Percentiles rank a stretch among this genome's conserved stretches.
Conservation (phyloP, 2,329 filamentous ascomycete genomes). For the Sclerotinia nivalis region DNA sequence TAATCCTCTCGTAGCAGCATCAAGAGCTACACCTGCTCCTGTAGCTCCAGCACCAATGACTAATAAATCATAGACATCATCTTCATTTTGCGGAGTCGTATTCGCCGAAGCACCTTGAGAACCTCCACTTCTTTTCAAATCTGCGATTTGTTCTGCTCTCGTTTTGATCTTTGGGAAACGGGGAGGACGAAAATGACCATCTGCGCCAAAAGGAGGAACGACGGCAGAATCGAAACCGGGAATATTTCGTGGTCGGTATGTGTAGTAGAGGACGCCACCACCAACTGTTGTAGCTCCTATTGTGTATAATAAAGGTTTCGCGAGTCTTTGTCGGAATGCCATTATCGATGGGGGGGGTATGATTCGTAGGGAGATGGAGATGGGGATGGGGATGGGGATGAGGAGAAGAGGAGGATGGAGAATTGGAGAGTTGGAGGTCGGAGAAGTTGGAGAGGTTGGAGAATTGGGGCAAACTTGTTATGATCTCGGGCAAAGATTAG, state of each 20-base stretch:
- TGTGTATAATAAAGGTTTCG: conserved; percentile 53
- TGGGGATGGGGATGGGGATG: conserved; percentile 18
- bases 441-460: neutral
- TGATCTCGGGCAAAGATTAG: neutral
- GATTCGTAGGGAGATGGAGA: conserved; percentile 17
- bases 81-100: conserved; percentile 40
- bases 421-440: neutral
- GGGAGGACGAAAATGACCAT: conserved; percentile 62
- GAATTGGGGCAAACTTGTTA: neutral
- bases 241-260: conserved; percentile 70
- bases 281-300: conserved; percentile 49
- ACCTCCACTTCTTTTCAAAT: conserved; percentile 51
- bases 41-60: conserved; percentile 72
- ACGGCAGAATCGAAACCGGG: conserved; percentile 67
- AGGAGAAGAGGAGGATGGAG: conserved; percentile 24
- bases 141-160: conserved; percentile 52
- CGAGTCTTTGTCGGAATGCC: conserved; percentile 45
- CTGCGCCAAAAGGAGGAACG: conserved; percentile 69
- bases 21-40: conserved; percentile 69
- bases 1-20: conserved; percentile 69
- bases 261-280: conserved; percentile 52
- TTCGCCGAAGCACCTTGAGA: conserved; percentile 46
- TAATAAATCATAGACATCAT: conserved; percentile 64
- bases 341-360: conserved; percentile 34
- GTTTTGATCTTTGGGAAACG: conserved; percentile 53